Percentiles rank a stretch among this genome's conserved stretches.
Evolutionary conservation across 495 filamentous ascomycete species (phyloP).

Genomic region (Neurospora pannonica): DNA sequence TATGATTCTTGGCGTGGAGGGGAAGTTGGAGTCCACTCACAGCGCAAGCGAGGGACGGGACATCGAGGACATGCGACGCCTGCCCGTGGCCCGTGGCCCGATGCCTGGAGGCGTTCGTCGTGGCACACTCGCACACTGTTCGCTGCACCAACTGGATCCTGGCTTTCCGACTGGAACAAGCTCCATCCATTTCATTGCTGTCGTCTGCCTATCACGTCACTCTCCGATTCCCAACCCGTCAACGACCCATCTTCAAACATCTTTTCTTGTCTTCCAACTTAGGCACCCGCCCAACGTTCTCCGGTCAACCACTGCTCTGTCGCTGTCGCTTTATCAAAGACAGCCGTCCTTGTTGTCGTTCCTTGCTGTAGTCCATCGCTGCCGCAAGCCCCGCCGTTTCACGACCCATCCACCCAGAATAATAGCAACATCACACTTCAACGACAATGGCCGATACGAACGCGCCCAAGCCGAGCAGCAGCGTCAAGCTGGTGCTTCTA

Average conservation of each 20-base stretch:
- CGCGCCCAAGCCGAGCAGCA: constrained; percentile 91
- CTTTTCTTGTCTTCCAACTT: not conserved
- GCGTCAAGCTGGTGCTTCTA: constrained; percentile 95
- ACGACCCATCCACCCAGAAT: not conserved
- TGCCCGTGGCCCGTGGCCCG: not conserved
- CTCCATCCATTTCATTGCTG: not conserved
- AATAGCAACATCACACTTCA: not conserved
- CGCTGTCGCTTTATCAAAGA: not conserved
- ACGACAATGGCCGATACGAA: constrained; percentile 43
- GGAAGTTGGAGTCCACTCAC: constrained; percentile 1
- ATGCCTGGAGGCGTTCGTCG: constrained; percentile 1
- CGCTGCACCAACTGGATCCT: constrained; percentile 7
- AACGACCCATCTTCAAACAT: not conserved
- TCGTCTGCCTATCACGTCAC: constrained; percentile 26
- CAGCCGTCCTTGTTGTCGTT: not conserved
- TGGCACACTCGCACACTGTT: constrained; percentile 5
- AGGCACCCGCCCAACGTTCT: not conserved
- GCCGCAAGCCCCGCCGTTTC: not conserved
- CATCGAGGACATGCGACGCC: constrained; percentile 5
- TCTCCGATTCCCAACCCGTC: not conserved
- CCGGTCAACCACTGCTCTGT: not conserved
- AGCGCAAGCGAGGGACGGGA: not conserved
- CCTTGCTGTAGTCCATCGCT: not conserved
- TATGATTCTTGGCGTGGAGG: not conserved
- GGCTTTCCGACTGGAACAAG: constrained; percentile 2